Evolutionary conservation across 345 rosid genomes (phyloP).

Genomic region (Eucalyptus sp.): DNA sequence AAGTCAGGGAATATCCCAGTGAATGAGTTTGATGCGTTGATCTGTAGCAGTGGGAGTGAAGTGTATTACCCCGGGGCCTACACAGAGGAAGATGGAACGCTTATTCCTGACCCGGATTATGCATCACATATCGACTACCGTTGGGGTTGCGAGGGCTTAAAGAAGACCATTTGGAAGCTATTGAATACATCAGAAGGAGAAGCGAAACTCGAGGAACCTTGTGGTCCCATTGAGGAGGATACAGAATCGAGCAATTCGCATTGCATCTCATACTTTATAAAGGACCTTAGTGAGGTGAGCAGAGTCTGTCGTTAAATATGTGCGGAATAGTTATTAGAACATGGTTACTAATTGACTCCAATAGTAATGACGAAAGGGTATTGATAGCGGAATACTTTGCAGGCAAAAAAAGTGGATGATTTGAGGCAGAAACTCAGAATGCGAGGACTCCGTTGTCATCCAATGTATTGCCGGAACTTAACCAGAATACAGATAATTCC

Average conservation of each 20-base stretch:
- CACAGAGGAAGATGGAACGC: constrained; percentile 54
- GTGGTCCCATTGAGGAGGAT: constrained; percentile 52
- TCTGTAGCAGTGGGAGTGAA: constrained; percentile 92
- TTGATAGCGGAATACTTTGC: constrained; percentile 9
- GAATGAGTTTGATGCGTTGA: constrained; percentile 74
- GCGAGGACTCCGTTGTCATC: constrained; percentile 96
- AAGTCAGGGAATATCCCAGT: constrained; percentile 55
- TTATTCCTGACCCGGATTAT: constrained; percentile 79
- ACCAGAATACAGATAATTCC: constrained; percentile 77
- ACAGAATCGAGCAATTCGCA: constrained; percentile 47
- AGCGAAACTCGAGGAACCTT: constrained; percentile 13
- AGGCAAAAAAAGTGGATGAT: constrained; percentile 73
- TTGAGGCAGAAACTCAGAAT: constrained; percentile 89
- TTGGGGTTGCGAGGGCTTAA: constrained; percentile 86
- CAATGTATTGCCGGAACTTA: constrained; percentile 83
- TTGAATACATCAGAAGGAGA: constrained; percentile 56
- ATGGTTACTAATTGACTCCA: neutral
- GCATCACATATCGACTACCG: constrained; percentile 79
- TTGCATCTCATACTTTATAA: constrained; percentile 61
- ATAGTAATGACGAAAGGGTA: neutral
- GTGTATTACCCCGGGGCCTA: constrained; percentile 72
- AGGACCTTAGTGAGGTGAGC: constrained; percentile 56
- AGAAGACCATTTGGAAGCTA: constrained; percentile 83
- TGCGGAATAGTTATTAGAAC: neutral
- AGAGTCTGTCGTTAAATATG: neutral